Base-by-base conservation (phyloP, 2,329 filamentous ascomycete species). In the Colletotrichum tropicale region DNA sequence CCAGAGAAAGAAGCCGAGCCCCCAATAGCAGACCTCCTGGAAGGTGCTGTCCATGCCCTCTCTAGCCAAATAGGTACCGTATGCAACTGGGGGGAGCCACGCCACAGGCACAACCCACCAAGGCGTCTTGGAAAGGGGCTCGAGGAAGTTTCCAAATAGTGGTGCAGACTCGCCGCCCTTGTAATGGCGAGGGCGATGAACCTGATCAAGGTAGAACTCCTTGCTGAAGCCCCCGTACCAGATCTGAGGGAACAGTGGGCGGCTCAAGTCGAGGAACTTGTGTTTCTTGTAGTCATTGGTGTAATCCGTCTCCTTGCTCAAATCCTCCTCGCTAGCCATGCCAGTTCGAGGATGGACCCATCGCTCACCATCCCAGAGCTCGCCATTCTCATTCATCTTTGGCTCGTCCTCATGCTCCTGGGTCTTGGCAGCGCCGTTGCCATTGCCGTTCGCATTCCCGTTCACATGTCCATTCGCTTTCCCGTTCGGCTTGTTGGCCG, bases 121-220 rank as follows among this genome's bases (percentile, higher is more conserved):
- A 2, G 97, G 92, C 4, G 97, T 99, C 89, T 96, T 94, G 84
- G 93, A 96, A 75, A 99, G 87, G n/a, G 97, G 97, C 86, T 99
- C 97, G n/a, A 99, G 88, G 84, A 99, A 98, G 86, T 99, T 98
- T 76, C 97, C 97, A 85, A 99, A 99, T 28, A 99, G 87, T 24
- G 97, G 97, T 48, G 97, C 97, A 8, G 96, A 98, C 77, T 93
- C 92, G 74, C 97, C 97, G 78, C 96, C 96, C 83, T 93, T 98
- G 89, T 98, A 99, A 85, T 99, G 96, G 75, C 97, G 93, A 21
- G 97, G 97, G 60, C 97, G 93, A 84, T 99, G 97, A 68, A 99
- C 95, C 84, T 99, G 97, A 80, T 98, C 93, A 28, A 99, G 90
- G 82, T 99, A 99, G 83, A 99, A 99, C n/a, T 95, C 92, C 84